Evolutionary conservation across 1,139 yeast species (phyloP).

Genomic region (Candida sanyaensis): DNA sequence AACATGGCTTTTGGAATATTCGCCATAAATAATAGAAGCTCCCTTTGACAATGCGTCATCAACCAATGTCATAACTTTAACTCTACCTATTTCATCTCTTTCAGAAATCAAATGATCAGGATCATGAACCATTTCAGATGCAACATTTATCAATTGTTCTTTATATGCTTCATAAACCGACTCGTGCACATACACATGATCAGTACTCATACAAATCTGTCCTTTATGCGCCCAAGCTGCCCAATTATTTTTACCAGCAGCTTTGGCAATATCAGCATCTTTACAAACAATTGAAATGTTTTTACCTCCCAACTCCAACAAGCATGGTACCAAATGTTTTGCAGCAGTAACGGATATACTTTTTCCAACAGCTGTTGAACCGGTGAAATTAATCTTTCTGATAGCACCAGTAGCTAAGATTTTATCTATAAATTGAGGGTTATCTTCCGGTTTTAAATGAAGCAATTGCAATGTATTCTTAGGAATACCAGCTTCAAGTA

Average conservation of each 20-base stretch:
- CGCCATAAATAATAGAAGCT: slow-evolving; percentile 34
- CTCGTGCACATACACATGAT: slow-evolving; percentile 35
- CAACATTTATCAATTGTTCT: slow-evolving; percentile 21
- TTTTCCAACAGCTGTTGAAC: slow-evolving; percentile 41
- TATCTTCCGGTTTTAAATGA: slow-evolving; percentile 29
- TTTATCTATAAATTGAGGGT: slow-evolving; percentile 23
- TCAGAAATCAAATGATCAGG: slow-evolving; percentile 27
- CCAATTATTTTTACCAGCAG: slow-evolving; percentile 31
- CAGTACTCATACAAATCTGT: slow-evolving; percentile 50
- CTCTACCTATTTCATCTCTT: slow-evolving; percentile 28
- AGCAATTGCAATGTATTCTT: slow-evolving; percentile 33
- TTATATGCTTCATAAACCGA: slow-evolving; percentile 27
- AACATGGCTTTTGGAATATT: slow-evolving; percentile 10
- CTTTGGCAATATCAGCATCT: slow-evolving; percentile 34
- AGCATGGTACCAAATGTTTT: slow-evolving; percentile 33
- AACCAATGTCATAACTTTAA: slow-evolving; percentile 27
- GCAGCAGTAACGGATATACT: slow-evolving; percentile 36
- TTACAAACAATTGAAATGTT: slow-evolving; percentile 33
- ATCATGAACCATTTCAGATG: slow-evolving; percentile 18
- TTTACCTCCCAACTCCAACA: slow-evolving; percentile 49
- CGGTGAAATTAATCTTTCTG: slow-evolving; percentile 44
- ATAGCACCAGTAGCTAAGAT: slow-evolving; percentile 28
- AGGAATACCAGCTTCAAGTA: slow-evolving; percentile 44
- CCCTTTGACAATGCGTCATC: slow-evolving; percentile 46
- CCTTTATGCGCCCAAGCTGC: slow-evolving; percentile 45